Evolutionary conservation across 2,329 filamentous ascomycete genomes (phyloP).

Genomic region (Pseudopyricularia javanii): DNA sequence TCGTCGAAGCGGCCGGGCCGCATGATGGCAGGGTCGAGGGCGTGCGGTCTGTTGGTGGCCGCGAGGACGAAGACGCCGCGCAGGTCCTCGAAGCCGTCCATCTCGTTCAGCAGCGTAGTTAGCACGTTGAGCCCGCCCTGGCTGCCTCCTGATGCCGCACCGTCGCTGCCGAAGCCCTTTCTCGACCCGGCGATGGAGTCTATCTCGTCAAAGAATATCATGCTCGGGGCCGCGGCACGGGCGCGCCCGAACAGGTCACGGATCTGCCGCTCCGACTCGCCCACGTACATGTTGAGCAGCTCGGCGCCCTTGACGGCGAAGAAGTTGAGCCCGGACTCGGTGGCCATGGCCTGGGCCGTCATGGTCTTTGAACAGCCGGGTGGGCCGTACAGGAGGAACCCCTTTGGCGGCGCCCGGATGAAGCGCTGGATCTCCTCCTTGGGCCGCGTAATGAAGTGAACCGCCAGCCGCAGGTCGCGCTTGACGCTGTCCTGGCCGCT

Average conservation of each 20-base stretch:
- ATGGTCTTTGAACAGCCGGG: conserved; percentile 93
- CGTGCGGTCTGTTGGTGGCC: conserved; percentile 82
- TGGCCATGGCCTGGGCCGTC: conserved; percentile 81
- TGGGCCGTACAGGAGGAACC: conserved; percentile 80
- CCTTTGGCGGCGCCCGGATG: conserved; percentile 52
- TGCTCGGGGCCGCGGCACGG: conserved; percentile 72
- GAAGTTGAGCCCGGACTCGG: conserved; percentile 85
- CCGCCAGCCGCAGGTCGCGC: conserved; percentile 38
- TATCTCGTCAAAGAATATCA: conserved; percentile 96
- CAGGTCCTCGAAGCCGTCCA: conserved; percentile 85
- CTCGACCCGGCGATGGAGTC: conserved; percentile 63
- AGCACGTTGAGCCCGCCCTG: conserved; percentile 61
- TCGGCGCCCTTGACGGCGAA: conserved; percentile 90
- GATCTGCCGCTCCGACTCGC: conserved; percentile 79
- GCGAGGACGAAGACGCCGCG: conserved; percentile 78
- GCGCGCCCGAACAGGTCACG: conserved; percentile 80
- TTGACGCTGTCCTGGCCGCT: conserved; percentile 75
- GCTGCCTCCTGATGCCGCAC: conserved; percentile 28
- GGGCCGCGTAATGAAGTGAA: conserved; percentile 21
- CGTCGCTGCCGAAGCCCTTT: conserved; percentile 19
- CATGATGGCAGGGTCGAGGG: conserved; percentile 74
- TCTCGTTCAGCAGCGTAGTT: conserved; percentile 81
- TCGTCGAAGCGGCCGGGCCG: conserved; percentile 78
- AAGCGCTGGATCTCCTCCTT: conserved; percentile 19
- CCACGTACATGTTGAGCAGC: conserved; percentile 92